phyloP scores from a whole-genome alignment of 1,139 yeast species.

The Pichia sp. region DNA sequence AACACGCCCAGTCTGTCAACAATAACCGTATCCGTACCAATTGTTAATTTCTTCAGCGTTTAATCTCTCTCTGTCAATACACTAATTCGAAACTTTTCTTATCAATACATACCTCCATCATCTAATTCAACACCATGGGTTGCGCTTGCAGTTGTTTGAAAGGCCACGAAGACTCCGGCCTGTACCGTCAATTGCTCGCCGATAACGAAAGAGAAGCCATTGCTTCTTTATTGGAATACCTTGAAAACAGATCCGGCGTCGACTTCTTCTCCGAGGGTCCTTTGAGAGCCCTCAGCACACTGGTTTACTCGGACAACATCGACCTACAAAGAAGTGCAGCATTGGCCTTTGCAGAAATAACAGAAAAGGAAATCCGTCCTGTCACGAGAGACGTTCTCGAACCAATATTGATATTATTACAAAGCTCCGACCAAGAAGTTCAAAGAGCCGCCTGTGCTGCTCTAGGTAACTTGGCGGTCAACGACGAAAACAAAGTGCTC shows the following conservation, averaged over 20 bases:
- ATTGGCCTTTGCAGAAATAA: conserved; percentile 96
- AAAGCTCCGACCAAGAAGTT: conserved; percentile 88
- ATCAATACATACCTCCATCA: no score
- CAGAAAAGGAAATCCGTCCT: conserved; percentile 92
- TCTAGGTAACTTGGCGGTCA: conserved; percentile 93
- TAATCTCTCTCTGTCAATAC: no score
- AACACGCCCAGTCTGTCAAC: no score
- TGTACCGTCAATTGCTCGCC: conserved; percentile 85
- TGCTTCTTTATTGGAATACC: conserved; percentile 79
- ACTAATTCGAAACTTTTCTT: no score
- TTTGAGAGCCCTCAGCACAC: conserved; percentile 81
- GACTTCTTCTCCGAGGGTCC: conserved; percentile 95
- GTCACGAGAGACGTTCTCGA: conserved; percentile 90
- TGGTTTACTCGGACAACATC: conserved; percentile 92
- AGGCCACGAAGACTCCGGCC: conserved; percentile 38
- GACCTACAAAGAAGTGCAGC: conserved; percentile 98
- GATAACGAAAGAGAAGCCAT: conserved; percentile 98
- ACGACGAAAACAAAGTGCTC: conserved; percentile 87
- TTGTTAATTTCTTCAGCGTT: no score
- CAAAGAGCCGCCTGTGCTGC: conserved; percentile 99
- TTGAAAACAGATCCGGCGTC: conserved; percentile 83
- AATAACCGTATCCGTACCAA: no score
- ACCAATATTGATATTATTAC: conserved; percentile 85
- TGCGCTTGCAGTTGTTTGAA: conserved; percentile 60
- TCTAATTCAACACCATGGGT: conserved; percentile 67